Base-by-base conservation (phyloP, 768 basidiomycete species). In the Trametes gibbosa region DNA sequence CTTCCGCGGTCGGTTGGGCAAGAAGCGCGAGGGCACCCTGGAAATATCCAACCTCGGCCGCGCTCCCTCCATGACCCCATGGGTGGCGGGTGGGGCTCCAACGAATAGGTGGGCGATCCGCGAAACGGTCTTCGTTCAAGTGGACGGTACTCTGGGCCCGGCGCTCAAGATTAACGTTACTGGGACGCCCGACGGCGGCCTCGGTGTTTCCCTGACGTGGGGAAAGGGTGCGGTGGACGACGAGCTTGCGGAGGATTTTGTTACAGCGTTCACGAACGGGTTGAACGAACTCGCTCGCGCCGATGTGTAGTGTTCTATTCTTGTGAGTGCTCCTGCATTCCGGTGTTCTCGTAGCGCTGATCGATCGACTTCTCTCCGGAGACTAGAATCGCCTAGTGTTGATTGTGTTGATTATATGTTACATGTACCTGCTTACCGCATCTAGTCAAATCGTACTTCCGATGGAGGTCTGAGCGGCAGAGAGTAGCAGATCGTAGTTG, bases 11-110 rank as follows among this genome's bases (percentile, higher is more conserved):
- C 66, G 66, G 59, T 53, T 75, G 17, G 75, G 73, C 16, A 68
- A 65, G 61, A 75, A 76, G 63, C 67, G 77, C 24, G 59, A 56
- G 5, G 63, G 17, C 17, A 70, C 70, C 32, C 52, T 79, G 17
- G 72, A 73, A 59, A 50, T 78, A 12, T 78, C 77, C n/a, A 79
- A 79, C 62, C 50, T 75, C 14, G 77, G 77, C 12, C 43, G 21
- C 12, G 19, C 24, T 24, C 63, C 59, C 1, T 69, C 75, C 42
- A 25, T n/a, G 5, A 8, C 17, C 5, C 19, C 8, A 0, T 47
- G 13, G 21, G 48, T 27, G n/a, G 12, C 10, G 21, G 21, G 50
- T 5, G 39, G 5, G 2, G 49, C 46, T 37, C 16, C 5, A 32
- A 32, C 29, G 29, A 32, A 25, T 1, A 21, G 16, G 19, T 13